These are phyloP conservation scores for Sphagnum magellanicum DNA, from an alignment of 228 moss, liverwort and hornwort genomes.

Conservation along the genomic window DNA sequence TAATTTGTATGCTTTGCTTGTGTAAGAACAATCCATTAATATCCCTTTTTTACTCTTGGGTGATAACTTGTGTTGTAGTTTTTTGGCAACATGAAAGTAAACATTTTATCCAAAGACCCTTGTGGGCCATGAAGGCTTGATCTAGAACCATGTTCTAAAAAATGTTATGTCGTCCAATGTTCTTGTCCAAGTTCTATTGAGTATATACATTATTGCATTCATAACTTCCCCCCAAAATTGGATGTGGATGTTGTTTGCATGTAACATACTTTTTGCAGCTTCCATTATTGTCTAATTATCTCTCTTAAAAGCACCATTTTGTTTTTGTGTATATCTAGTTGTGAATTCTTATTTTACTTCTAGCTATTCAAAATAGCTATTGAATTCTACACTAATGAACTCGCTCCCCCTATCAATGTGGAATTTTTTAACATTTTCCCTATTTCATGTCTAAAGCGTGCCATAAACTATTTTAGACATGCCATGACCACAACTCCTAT, in stretches of 20 bases:
- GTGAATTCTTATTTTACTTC: not conserved
- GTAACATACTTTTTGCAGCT: not conserved
- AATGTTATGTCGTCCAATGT: not conserved
- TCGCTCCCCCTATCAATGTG: not conserved
- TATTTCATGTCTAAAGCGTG: not conserved
- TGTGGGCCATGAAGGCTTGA: not conserved
- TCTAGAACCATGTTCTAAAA: not conserved
- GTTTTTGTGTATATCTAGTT: not conserved
- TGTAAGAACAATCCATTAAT: not conserved
- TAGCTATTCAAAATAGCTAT: not conserved
- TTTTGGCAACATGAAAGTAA: not conserved
- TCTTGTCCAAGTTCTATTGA: not conserved
- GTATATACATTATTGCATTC: not conserved
- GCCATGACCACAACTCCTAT: not conserved
- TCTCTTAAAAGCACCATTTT: not conserved
- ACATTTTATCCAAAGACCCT: not conserved
- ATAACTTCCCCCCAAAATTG: not conserved
- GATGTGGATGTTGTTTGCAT: not conserved
- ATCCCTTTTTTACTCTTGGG: not conserved
- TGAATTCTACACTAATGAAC: not conserved
- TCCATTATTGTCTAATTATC: not conserved
- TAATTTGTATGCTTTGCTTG: not conserved
- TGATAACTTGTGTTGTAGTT: not conserved
- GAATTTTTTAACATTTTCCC: not conserved
- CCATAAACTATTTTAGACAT: not conserved